A percentile compares a stretch with the other conserved stretches of the same genome.
Conservation (phyloP, 805 yeast genomes). For the Kluyveromyces dobzhanskii region DNA sequence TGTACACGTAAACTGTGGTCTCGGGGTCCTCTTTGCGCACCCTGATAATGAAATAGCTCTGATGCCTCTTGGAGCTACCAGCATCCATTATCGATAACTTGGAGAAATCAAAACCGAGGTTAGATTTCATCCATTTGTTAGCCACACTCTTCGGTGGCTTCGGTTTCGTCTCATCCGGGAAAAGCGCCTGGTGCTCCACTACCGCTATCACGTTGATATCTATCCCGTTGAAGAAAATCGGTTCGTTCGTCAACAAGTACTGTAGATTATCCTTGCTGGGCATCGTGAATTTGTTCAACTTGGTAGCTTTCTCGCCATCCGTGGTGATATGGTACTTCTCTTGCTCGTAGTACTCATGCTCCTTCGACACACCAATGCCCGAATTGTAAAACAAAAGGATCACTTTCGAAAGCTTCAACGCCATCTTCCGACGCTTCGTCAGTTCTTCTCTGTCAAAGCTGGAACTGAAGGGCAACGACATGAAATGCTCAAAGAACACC, state of each 20-base stretch:
- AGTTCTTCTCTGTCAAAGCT: constrained; percentile 68
- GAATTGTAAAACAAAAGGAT: constrained; percentile 67
- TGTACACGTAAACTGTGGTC: constrained; percentile 39
- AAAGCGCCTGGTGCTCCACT: constrained; percentile 15
- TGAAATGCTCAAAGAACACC: constrained; percentile 72
- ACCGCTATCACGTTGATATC: constrained; percentile 67
- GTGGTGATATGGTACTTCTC: constrained; percentile 23
- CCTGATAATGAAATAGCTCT: constrained; percentile 42
- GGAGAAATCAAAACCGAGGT: constrained; percentile 19
- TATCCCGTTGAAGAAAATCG: constrained; percentile 42
- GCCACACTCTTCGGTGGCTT: constrained; percentile 4
- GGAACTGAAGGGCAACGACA: constrained; percentile 59
- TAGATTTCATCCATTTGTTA: constrained; percentile 25
- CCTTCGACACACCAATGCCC: constrained; percentile 55
- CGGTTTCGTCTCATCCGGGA: constrained; percentile 1
- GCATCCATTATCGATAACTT: constrained; percentile 18
- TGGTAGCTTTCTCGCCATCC: constrained; percentile 25
- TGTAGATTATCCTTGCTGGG: constrained; percentile 34
- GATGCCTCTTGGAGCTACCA: constrained; percentile 6
- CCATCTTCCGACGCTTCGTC: constrained; percentile 60
- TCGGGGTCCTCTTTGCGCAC: constrained; percentile 30
- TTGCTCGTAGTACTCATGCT: constrained; percentile 38
- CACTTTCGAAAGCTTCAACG: constrained; percentile 51
- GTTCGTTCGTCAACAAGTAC: constrained; percentile 26
- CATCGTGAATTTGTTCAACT: constrained; percentile 30